Evolutionary conservation across 805 yeast species (phyloP), one percentile per base, ranked within the genome.

Genomic region (Spencermartinsiella europaea): DNA sequence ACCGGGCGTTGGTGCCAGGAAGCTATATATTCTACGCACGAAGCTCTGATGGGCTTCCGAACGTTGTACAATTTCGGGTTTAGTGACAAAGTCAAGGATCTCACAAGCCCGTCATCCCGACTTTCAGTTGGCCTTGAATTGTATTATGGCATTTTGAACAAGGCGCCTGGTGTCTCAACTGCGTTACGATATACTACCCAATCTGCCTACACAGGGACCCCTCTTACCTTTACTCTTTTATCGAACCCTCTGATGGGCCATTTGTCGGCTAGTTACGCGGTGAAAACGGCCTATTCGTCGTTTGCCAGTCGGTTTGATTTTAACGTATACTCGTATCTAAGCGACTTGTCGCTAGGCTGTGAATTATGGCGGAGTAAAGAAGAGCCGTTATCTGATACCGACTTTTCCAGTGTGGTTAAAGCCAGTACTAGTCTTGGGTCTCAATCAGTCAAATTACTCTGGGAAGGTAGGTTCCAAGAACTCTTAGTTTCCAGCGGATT

Each of bases 241-340:
- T 74, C 83, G 48, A 93, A 93, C 62, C 99, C 99, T 1, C 70
- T 93, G 14, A 70, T 91, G 61, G 99, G 99, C 2, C 90, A 89
- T 54, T 66, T 93, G 1, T 82, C 95, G 2, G 82, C 95, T 1
- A 83, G 95, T 0, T 93, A 90, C 61, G 79, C 96, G 0, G 87
- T 89, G 28, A 81, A 83, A 58, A 79, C 86, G 1, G 48, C 55
- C 3, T 73, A 80, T 2, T 79, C 91, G 1, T 83, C 95, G 0
- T 81, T 91, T 45, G 79, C 89, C 40, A 85, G 95, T 3, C 76
- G 83, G 48, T 90, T 88, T 59, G 95, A 87, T 59, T 91, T 93
- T 65, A 93, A 93, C 60, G 68, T 88, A 44, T 91, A 86, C 61
- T 91, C 98, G 0, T 90, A 91, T 58, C 85, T 86, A 53, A 85